Conservation (phyloP, 208 protist species). For the Angomonas deanei region DNA sequence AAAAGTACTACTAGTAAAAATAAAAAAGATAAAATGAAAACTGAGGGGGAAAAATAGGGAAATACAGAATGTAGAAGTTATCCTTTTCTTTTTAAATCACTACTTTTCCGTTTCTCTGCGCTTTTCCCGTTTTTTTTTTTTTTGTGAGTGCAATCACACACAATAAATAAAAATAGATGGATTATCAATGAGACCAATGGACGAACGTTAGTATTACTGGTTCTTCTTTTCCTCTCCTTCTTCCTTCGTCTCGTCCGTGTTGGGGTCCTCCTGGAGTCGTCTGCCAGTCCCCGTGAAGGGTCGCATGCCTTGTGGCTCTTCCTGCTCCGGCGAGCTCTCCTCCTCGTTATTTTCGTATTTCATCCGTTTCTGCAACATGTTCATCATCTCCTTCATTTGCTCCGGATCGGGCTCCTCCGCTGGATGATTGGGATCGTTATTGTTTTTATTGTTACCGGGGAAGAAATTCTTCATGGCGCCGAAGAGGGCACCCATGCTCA, state of each 20-base stretch:
- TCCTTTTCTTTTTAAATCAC: neutral
- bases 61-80: neutral
- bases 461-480: neutral
- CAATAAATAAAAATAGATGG: neutral
- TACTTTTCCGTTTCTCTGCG: neutral
- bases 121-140: neutral
- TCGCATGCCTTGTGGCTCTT: neutral
- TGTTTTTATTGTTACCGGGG: slow-evolving; percentile 1
- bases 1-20: neutral
- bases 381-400: slow-evolving; percentile 9
- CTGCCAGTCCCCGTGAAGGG: slow-evolving; percentile 1
- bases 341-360: neutral
- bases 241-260: neutral
- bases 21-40: neutral
- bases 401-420: slow-evolving; percentile 18
- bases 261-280: neutral
- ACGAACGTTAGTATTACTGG: neutral
- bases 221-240: neutral
- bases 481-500: neutral
- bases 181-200: neutral
- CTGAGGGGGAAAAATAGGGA: neutral
- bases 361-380: neutral
- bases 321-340: too few species aligned
- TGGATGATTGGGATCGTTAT: slow-evolving; percentile 7
- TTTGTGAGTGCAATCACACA: neutral